These are phyloP conservation scores for Lepiota brunneoincarnata DNA, from an alignment of 768 basidiomycete species.

Conservation along the genomic window DNA sequence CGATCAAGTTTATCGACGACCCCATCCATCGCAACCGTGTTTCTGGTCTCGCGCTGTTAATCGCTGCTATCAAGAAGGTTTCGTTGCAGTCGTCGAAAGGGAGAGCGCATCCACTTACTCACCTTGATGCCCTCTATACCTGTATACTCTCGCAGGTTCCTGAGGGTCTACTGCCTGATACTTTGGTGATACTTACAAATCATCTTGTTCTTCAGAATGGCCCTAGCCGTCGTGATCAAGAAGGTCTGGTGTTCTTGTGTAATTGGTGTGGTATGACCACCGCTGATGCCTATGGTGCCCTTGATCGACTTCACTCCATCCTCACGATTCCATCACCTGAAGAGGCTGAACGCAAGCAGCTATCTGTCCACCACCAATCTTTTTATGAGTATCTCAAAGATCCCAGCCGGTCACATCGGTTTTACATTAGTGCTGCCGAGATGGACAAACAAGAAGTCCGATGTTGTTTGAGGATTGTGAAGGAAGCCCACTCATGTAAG, in stretches of 20 bases:
- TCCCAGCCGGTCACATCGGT: too few relatives aligned
- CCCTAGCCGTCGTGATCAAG: not conserved
- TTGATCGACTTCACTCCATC: too few relatives aligned
- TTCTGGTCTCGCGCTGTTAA: not conserved
- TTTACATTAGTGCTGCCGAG: too few relatives aligned
- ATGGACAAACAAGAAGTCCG: too few relatives aligned
- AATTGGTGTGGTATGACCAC: not conserved
- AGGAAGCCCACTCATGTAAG: too few relatives aligned
- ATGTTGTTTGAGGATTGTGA: too few relatives aligned
- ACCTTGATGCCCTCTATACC: not conserved
- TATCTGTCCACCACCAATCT: too few relatives aligned
- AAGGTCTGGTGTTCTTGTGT: not conserved
- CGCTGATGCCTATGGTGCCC: not conserved
- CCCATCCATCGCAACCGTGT: not conserved
- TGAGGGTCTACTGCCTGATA: not conserved
- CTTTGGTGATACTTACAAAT: not conserved
- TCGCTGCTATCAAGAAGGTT: not conserved
- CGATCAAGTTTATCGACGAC: not conserved
- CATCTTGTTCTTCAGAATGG: not conserved
- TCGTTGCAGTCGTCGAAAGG: not conserved
- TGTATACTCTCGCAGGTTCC: not conserved
- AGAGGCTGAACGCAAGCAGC: too few relatives aligned
- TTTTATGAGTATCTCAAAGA: too few relatives aligned
- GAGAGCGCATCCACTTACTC: not conserved
- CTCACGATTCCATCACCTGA: too few relatives aligned